Percentiles rank a stretch among this genome's conserved stretches.
phyloP scores from a whole-genome alignment of 305 asterid species.

The Rubia peregrina region DNA sequence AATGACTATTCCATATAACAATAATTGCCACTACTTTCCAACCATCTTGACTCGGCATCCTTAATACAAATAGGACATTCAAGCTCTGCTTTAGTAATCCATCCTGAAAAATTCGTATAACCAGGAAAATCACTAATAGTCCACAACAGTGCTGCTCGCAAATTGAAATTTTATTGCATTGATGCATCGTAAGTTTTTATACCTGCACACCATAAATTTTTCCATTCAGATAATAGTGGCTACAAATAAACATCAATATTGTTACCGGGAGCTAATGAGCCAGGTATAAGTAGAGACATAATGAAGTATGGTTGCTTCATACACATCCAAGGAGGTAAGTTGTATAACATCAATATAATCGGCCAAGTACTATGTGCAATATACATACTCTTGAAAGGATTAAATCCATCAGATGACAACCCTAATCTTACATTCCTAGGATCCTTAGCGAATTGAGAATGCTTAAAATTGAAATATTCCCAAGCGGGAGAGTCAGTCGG shows the following conservation, averaged over 20 bases:
- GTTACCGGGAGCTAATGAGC: not conserved
- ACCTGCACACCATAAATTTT: not conserved
- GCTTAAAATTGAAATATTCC: not conserved
- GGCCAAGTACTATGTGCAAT: not conserved
- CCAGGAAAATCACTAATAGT: conserved; percentile 11
- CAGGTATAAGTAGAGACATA: not conserved
- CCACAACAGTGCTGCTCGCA: not conserved
- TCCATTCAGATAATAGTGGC: not conserved
- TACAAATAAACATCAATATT: not conserved
- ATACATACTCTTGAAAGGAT: not conserved
- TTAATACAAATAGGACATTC: conserved; percentile 4
- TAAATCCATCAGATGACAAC: not conserved
- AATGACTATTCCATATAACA: not conserved
- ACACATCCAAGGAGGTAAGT: not conserved
- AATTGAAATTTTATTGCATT: not conserved
- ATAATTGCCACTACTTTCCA: not conserved
- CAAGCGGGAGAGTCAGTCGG: not conserved
- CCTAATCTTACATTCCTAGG: not conserved
- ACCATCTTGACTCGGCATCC: not conserved
- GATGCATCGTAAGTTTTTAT: not conserved
- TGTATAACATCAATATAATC: not conserved
- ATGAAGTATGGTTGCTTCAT: not conserved
- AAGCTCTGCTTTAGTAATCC: not conserved
- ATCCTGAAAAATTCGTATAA: not conserved
- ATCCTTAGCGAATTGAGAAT: not conserved